Evolutionary conservation across 345 rosid genomes (phyloP), one percentile per base, ranked within the genome.

Genomic region (Mangifera indica): DNA sequence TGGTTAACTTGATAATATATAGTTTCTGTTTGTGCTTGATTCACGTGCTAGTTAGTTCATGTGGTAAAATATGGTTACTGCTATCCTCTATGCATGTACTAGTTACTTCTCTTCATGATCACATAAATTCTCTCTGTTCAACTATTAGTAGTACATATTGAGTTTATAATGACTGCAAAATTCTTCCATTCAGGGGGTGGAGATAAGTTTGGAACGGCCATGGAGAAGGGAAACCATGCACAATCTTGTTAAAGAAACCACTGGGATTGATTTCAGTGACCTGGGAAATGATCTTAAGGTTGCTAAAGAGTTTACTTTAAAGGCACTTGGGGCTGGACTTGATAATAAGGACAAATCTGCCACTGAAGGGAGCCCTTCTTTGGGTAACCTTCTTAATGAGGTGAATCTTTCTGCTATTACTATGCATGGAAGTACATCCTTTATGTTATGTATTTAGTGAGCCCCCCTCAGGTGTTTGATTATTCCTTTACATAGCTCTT

Each of bases 171-270:
- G 40, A 24, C 44, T 69, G 60, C 74, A 59, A 78, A 45, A 73
- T 81, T 63, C 55, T 62, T 76, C 63, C 57, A 65, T 82, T 70
- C 82, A 94, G 99, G 98, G 97, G 60, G 49, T 77, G 15, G 91
- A 89, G 79, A 92, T 94, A 78, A 82, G 82, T 76, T 85, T 92
- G 26, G 91, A 90, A 79, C 82, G 87, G 69, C 98, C 98, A 37
- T 94, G 98, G 99, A 86, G 91, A 84, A 87, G 95, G 74, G 97
- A 90, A 89, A 94, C 91, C 61, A 94, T 94, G 98, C 92, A 92
- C 80, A 92, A 90, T 81, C 98, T 94, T 69, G 97, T 92, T 60
- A 83, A 88, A 81, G 97, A 92, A 82, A 77, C 77, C 61, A 82
- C 93, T 32, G 92, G 92, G 46, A 82, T 95, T 61, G 83, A 88